Evolutionary conservation across 1,284 basidiomycete genomes (phyloP), one percentile per base, ranked within the genome.

Genomic region (Caloboletus firmus): DNA sequence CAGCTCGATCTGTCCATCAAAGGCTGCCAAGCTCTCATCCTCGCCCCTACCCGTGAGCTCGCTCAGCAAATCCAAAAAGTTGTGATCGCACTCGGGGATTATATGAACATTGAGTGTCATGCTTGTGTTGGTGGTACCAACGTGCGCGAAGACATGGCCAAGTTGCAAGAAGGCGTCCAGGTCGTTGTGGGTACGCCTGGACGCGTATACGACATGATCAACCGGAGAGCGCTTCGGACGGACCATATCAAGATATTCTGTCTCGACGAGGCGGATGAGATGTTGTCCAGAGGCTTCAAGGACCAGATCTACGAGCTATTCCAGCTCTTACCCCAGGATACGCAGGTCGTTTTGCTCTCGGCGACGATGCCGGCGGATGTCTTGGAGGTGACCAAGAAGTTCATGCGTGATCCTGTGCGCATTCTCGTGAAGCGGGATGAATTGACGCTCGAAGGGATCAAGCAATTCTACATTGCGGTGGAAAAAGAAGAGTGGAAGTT

Each of bases 401-500:
- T 99, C 79, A 99, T 99, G 97, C 97, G 93, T 41, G 97, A 99
- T 72, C 94, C 94, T 15, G 92, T 98, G 65, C 90, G 95, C 52
- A 98, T 99, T 67, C 88, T 99, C 59, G 97, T 99, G 74, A 98
- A 98, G 80, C 94, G 96, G 85, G 96, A 99, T 72, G 96, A 99
- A 75, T 82, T 99, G 79, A 99, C 96, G 41, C 81, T 99, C 55
- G 96, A 99, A 74, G 97, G 97, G 44, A 99, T 99, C 81, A 98
- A 98, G 74, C 96, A 99, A 72, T 99, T 99, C 81, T 99, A 97
- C 76, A 95, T 99, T 43, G 95, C 95, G 18, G 96, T 99, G 52
- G 96, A 99, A 76, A 98, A 98, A 79, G 96, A 99, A 75, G 96
- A 99, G 66, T 99, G 95, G 96, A 99, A 99, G 73, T 93, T 98